Base-by-base conservation (phyloP, 1,284 basidiomycete species). In the Meira nashicola region DNA sequence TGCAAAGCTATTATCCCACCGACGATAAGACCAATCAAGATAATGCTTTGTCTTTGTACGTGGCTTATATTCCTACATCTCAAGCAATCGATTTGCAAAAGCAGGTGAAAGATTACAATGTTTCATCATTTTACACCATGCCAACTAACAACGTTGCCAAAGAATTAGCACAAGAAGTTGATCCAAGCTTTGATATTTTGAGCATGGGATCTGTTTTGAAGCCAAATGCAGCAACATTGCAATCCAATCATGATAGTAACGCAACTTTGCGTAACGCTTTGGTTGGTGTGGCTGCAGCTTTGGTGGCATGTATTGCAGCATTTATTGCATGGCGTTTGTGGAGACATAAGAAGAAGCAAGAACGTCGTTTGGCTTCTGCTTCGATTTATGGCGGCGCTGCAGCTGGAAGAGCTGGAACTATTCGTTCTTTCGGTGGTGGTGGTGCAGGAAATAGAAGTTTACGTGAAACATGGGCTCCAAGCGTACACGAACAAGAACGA, bases 401-500 rank as follows among this genome's bases (percentile, higher is more conserved):
- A 15, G 48, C 48, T 25, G 52, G 56, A 14, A 28, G 37, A 4
- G 17, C 28, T 14, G 25, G 48, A 38, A 63, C 61, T 2, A 57
- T 58, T 39, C 48, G 23, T 5, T 7, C 39, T 49, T 59, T 59
- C 33, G 56, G 56, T 39, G 56, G 37, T 39, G 56, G 37, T 38
- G 9, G 21, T 28, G 59, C 59, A 28, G 12, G 17, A 2, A 23
- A 23, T 25, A 71, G 65, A 17, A 63, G 64, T 14, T 46, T 70
- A 41, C 63, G 71, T 25, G 71, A 73, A 61, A 73, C 65, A 19
- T 73, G 71, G 71, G 62, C 63, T 12, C 71, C 69, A 4, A 66
- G 60, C 33, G 56, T 58, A 5, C 21, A 62, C 15, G 69, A 71
- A 25, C 64, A 64, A 61, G 58, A 55, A 47, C 43, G 59, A 17